These are phyloP conservation scores for Paecilomyces sp. DNA, from an alignment of 2,329 filamentous ascomycete species.

Conservation along the genomic window DNA sequence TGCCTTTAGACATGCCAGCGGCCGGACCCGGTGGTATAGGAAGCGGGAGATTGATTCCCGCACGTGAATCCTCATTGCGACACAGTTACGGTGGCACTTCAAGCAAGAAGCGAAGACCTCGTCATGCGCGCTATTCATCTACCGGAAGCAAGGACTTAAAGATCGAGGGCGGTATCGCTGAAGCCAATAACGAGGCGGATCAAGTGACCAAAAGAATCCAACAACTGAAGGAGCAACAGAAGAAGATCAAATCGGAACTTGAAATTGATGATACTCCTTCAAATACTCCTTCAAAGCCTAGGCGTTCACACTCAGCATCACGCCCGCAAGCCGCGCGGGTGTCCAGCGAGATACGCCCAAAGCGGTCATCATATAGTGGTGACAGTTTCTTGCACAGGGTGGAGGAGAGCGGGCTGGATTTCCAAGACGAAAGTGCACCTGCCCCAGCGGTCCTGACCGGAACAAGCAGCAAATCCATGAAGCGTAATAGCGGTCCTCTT, in stretches of 20 bases:
- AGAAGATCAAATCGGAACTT: conserved; percentile 46
- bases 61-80: conserved; percentile 60
- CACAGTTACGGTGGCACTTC: conserved; percentile 46
- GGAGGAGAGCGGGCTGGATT: conserved; percentile 19
- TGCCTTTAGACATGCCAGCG: conserved; percentile 15
- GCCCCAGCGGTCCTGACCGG: conserved; percentile 62
- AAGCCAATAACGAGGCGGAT: conserved; percentile 40
- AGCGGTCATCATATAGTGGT: conserved; percentile 5
- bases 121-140: conserved; percentile 33
- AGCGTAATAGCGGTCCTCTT: conserved; percentile 18
- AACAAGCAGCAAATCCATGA: conserved; percentile 30
- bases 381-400: conserved; percentile 12
- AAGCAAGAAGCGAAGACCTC: conserved; percentile 46
- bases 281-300: conserved; percentile 21
- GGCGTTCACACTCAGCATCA: conserved; percentile 7
- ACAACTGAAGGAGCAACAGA: conserved; percentile 51
- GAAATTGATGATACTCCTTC: conserved; percentile 29
- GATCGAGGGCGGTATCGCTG: conserved; percentile 30
- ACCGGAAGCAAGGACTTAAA: conserved; percentile 33
- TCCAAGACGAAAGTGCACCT: conserved; percentile 58
- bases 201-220: conserved; percentile 52
- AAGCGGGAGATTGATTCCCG: conserved; percentile 53
- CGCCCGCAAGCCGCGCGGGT: conserved; percentile 10
- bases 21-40: conserved; percentile 30
- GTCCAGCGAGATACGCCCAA: conserved; percentile 10